Percentiles rank a stretch among this genome's conserved stretches.
Conservation (phyloP, 139 green algal species). For the Micromonas commoda region DNA sequence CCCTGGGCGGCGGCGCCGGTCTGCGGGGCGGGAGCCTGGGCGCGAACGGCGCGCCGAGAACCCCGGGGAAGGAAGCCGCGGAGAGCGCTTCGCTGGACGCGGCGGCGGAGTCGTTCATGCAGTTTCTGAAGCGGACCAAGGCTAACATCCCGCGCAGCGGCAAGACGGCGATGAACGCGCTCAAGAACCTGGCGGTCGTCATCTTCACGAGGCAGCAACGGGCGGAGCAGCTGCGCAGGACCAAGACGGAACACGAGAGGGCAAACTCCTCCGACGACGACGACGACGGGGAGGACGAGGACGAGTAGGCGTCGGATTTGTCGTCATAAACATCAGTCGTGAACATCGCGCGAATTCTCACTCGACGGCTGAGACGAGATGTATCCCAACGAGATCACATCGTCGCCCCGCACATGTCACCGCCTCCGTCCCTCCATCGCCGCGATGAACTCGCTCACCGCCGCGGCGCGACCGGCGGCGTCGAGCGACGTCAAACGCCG, state of each 20-base stretch:
- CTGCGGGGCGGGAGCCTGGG: no score
- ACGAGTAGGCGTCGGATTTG: background rate
- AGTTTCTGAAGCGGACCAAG: background rate
- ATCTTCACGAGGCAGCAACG: background rate
- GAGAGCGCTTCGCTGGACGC: background rate
- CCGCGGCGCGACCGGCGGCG: no score
- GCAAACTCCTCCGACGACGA: background rate
- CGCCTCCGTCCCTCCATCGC: no score
- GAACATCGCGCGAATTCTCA: no score
- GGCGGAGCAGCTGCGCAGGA: background rate
- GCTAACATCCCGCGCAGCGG: background rate
- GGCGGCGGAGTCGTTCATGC: background rate
- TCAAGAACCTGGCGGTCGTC: background rate
- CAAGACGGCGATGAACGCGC: background rate
- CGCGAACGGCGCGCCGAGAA: background rate
- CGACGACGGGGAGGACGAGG: background rate
- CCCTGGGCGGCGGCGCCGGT: no score
- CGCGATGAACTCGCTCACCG: no score
- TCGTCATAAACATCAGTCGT: no score
- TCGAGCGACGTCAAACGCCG: no score
- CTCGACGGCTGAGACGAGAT: no score
- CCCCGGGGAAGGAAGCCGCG: background rate
- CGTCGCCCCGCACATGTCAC: no score
- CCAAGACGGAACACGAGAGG: background rate
- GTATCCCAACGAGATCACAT: no score